These are phyloP conservation scores for Diaporthe sp. DNA, from an alignment of 2,329 filamentous ascomycete genomes.

Conservation along the genomic window DNA sequence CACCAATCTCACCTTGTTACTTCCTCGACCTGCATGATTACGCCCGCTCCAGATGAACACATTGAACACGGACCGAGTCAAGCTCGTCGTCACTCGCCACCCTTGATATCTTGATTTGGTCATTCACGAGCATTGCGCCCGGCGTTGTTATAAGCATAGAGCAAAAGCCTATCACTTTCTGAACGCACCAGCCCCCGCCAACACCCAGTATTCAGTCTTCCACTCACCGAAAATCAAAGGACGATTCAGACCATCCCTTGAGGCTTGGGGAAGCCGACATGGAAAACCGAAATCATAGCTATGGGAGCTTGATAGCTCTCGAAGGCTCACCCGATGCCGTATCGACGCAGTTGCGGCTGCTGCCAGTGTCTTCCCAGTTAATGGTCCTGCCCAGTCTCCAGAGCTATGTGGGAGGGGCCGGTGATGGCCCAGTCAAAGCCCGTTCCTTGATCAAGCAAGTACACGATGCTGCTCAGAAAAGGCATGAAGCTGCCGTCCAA, in stretches of 20 bases:
- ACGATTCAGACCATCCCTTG: neutral
- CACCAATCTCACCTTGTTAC: slow-evolving; percentile 31
- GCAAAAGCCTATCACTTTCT: neutral
- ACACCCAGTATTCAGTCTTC: neutral
- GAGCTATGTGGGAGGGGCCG: slow-evolving; percentile 57
- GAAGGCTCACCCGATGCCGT: slow-evolving; percentile 70
- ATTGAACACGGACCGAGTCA: slow-evolving; percentile 8
- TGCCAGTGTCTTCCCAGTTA: slow-evolving; percentile 71
- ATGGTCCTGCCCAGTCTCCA: slow-evolving; percentile 68
- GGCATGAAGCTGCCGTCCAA: slow-evolving; percentile 62
- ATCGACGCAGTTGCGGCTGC: slow-evolving; percentile 70
- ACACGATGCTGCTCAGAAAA: slow-evolving; percentile 63
- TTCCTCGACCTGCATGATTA: slow-evolving; percentile 23
- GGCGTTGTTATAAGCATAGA: neutral
- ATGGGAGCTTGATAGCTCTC: slow-evolving; percentile 71
- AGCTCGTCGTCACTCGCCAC: slow-evolving; percentile 18
- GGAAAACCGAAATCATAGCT: slow-evolving; percentile 43
- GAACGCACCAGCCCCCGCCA: neutral
- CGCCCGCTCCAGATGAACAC: slow-evolving; percentile 25
- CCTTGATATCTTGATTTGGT: slow-evolving; percentile 4
- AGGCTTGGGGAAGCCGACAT: slow-evolving; percentile 7
- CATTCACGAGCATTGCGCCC: slow-evolving; percentile 15
- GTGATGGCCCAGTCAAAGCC: slow-evolving; percentile 52
- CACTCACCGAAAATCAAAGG: neutral
- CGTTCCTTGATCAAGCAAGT: slow-evolving; percentile 61